Evolutionary conservation across 306 rosid species (phyloP).

Genomic region (Rosa lucieae): DNA sequence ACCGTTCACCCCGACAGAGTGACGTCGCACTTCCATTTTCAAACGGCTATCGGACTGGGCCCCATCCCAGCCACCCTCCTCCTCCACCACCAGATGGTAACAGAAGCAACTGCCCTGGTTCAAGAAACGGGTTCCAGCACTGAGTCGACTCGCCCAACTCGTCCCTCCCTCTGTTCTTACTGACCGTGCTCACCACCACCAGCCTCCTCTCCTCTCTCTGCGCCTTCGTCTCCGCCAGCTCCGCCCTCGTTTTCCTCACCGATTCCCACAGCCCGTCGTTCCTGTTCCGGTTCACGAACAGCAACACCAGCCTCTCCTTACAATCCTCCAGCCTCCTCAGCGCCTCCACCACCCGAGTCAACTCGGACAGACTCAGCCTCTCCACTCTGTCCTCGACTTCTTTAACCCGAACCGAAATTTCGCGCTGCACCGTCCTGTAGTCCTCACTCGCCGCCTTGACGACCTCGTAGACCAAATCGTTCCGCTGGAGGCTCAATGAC

Average conservation of each 20-base stretch:
- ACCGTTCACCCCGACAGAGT: neutral
- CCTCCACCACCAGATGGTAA: conserved; percentile 14
- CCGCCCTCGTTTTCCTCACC: conserved; percentile 32
- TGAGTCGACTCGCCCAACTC: conserved; percentile 44
- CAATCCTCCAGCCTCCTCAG: conserved; percentile 45
- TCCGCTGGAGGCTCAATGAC: conserved; percentile 49
- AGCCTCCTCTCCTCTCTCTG: conserved; percentile 46
- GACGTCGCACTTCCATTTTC: conserved; percentile 36
- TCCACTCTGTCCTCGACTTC: conserved; percentile 40
- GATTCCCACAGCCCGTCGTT: conserved; percentile 65
- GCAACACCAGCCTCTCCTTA: conserved; percentile 37
- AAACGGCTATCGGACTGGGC: conserved; percentile 27
- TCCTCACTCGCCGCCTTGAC: conserved; percentile 58
- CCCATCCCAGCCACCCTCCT: conserved; percentile 14
- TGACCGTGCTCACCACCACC: conserved; percentile 24
- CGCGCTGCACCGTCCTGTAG: conserved; percentile 58
- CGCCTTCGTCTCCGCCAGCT: conserved; percentile 34
- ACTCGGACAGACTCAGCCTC: conserved; percentile 43
- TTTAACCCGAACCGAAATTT: conserved; percentile 40
- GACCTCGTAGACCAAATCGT: conserved; percentile 59
- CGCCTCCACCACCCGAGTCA: conserved; percentile 41
- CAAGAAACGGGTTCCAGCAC: conserved; percentile 62
- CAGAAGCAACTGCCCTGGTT: conserved; percentile 49
- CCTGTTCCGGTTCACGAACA: conserved; percentile 56
- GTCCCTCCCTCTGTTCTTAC: neutral